Evolutionary conservation across 1,284 basidiomycete species (phyloP), one percentile per base, ranked within the genome.

Genomic region (Cryptococcus sp.): DNA sequence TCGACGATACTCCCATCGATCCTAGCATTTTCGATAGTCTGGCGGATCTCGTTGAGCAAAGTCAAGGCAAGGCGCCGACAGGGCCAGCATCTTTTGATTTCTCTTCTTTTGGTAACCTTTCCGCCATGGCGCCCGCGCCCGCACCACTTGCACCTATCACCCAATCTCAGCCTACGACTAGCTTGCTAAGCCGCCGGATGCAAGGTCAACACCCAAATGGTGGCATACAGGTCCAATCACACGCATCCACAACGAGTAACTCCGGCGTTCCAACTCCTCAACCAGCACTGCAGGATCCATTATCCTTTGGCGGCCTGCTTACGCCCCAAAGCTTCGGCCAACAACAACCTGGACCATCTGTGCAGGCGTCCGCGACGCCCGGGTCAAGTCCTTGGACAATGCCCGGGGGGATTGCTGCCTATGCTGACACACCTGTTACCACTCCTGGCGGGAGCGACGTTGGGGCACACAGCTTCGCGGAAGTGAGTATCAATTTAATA

Each of bases 371-470:
- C 10, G 27, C 27, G 27, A 35, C n/a, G 42, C 23, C 15, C 54
- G 57, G 35, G 39, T 54, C 3, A 56, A 56, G 11, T 54, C 27
- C 58, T 22, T 71, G 69, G 67, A 67, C 68, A 3, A 40, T 69
- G 47, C 61, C 63, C 27, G 69, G 66, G 16, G 47, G 69, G 15
- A 53, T 45, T 13, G 57, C 56, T 54, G 59, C 44, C 15, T 70
- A 60, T 42, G 48, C 47, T 3, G 70, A 69, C 15, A 74, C 72
- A 19, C 72, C 72, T 0, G 72, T 59, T 15, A 69, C 72, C 0
- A 73, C 72, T 4, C 71, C 72, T 5, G 70, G 67, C 7, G 72
- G 71, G 1, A 70, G 66, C 48, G 71, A 72, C 20, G 31, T 64
- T 17, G 62, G 62, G 2, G 57, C 59, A 31, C 63, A 60, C 53